Base-by-base conservation (phyloP, 163 green algal species). In the Smithsoniella earleae region DNA sequence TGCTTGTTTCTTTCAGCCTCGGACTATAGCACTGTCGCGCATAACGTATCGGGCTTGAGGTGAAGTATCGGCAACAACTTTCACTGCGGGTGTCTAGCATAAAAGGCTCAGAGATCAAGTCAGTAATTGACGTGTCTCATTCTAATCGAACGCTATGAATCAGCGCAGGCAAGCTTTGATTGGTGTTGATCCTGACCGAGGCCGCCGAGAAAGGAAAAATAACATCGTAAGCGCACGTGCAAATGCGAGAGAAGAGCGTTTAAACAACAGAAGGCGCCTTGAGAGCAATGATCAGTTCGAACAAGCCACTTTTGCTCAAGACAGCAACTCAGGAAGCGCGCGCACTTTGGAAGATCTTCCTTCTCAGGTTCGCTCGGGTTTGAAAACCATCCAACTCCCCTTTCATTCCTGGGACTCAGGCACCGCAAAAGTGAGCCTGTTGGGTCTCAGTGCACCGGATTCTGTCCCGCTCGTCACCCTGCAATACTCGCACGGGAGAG, bases 201-300 rank as follows among this genome's bases (percentile, higher is more conserved):
- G 58, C 40, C 58, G 58, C 27, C 20, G 58, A 69, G 58, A 69
- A 4, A 5, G 58, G 16, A 69, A 69, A 31, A 69, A 40, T 33
- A 69, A 69, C 58, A 69, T 69, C 20, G 58, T 69, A 8, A 69
- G 43, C 25, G 58, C 58, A 30, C 58, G 58, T 34, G 58, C 58
- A 5, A 69, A 69, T 34, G 58, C 58, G 1, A 30, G 58, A 13
- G 58, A 69, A 13, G 58, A 69, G 43, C 6, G 58, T 8, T 13
- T 69, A 16, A 69, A 69, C 16, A 30, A 69, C 34, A 30, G 58
- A 3, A 69, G 58, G 58, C 31, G 58, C 8, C 4, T 69, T 13
- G 58, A 69, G 58, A 43, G 16, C 8, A 34, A 69, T 33, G 58
- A 69, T 38, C 20, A 30, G 16, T 30, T 33, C 30, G 27, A 34